Evolutionary conservation across 1,284 basidiomycete genomes (phyloP).

Genomic region (Trichosporon ovoides): DNA sequence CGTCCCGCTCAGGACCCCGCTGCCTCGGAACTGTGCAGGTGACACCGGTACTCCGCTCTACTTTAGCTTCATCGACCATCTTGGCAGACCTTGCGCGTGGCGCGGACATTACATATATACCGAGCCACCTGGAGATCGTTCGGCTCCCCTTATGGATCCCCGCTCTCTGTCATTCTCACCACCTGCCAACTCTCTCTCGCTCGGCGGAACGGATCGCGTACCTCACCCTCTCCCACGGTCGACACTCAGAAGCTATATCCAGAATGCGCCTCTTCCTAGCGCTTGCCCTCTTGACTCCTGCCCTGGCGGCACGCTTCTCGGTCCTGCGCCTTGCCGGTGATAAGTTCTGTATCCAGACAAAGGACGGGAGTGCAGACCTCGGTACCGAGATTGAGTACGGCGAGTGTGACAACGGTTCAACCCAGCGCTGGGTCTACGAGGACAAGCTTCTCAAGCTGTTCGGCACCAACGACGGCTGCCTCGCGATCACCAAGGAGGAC

Average conservation of each 20-base stretch:
- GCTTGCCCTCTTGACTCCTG: constrained; percentile 1
- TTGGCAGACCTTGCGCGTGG: too few relatives aligned
- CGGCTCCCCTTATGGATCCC: too few relatives aligned
- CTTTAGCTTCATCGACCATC: too few relatives aligned
- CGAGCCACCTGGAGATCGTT: too few relatives aligned
- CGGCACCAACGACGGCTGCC: not conserved
- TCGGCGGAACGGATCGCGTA: too few relatives aligned
- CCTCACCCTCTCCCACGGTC: not conserved
- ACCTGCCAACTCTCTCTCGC: too few relatives aligned
- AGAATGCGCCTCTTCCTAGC: constrained; percentile 9
- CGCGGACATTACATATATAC: too few relatives aligned
- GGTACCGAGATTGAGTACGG: not conserved
- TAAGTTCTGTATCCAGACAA: not conserved
- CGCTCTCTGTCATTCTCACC: too few relatives aligned
- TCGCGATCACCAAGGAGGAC: not conserved
- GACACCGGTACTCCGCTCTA: too few relatives aligned
- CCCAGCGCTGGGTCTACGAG: not conserved
- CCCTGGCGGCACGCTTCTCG: not conserved
- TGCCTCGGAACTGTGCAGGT: too few relatives aligned
- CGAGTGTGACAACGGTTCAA: not conserved
- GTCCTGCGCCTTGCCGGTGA: not conserved
- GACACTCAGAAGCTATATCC: too few relatives aligned
- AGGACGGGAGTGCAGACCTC: not conserved
- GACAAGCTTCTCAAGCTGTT: not conserved
- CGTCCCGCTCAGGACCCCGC: too few relatives aligned